Conservation (phyloP, 2,329 filamentous ascomycete species). For the Arthrobotrys megalospora region DNA sequence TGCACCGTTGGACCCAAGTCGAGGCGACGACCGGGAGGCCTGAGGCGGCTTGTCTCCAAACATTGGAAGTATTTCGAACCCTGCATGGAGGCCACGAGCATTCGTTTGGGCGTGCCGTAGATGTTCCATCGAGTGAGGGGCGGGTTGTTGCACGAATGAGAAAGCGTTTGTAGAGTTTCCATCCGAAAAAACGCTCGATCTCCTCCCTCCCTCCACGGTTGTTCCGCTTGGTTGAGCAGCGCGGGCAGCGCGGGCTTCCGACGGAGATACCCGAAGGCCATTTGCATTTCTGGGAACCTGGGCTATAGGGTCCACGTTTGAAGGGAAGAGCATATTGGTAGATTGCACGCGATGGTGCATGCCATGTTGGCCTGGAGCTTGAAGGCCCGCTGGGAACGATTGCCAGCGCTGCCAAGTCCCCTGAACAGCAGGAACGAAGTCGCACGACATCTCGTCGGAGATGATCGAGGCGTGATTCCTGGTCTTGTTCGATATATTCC, state of each 20-base stretch:
- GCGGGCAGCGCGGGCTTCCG: constrained; percentile 45
- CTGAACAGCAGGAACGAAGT: constrained; percentile 16
- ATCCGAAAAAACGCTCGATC: constrained; percentile 4
- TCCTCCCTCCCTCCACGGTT: background rate
- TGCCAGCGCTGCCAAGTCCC: constrained; percentile 28
- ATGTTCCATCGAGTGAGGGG: constrained; percentile 8
- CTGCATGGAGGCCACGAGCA: constrained; percentile 48
- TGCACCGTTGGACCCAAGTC: constrained; percentile 32
- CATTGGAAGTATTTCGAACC: constrained; percentile 56
- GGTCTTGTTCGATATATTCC: background rate
- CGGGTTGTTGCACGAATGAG: constrained; percentile 16
- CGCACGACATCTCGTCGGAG: constrained; percentile 24
- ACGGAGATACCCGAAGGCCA: constrained; percentile 50
- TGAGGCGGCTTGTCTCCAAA: constrained; percentile 57
- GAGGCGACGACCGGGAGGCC: constrained; percentile 47
- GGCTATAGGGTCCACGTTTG: constrained; percentile 49
- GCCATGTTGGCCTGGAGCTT: constrained; percentile 19
- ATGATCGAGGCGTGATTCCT: background rate
- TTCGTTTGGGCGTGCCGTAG: constrained; percentile 38
- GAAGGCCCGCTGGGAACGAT: background rate
- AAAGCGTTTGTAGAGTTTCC: background rate
- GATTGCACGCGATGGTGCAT: constrained; percentile 56
- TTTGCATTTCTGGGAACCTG: constrained; percentile 30
- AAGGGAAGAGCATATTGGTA: constrained; percentile 56
- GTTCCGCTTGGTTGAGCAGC: constrained; percentile 39